A percentile compares a stretch with the other conserved stretches of the same genome.
Conservation (phyloP, 2,329 filamentous ascomycete species). For the Gnomoniopsis sp. region DNA sequence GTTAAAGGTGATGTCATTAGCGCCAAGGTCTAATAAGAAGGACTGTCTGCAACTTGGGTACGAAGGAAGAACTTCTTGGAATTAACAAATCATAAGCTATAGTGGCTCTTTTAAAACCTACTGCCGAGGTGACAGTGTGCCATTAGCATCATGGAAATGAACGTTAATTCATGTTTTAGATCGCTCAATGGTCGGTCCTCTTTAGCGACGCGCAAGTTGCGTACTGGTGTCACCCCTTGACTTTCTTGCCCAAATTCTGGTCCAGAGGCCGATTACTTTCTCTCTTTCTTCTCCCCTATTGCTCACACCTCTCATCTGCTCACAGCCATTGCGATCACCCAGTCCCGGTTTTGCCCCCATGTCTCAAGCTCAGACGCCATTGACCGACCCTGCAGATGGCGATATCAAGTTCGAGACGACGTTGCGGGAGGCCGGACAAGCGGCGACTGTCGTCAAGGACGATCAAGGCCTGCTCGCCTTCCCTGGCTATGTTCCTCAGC, state of each 20-base stretch:
- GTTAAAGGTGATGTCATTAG: not conserved
- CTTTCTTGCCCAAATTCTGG: no score
- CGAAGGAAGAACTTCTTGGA: no score
- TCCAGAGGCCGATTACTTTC: no score
- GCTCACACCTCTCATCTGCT: not conserved
- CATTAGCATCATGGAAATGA: no score
- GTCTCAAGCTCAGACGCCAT: constrained; percentile 1
- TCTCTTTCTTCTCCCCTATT: not conserved
- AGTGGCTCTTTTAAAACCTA: not conserved
- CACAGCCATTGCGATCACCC: not conserved
- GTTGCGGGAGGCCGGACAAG: constrained; percentile 22
- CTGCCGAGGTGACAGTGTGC: no score
- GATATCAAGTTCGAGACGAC: constrained; percentile 27
- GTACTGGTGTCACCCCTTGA: no score
- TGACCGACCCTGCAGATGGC: constrained; percentile 1
- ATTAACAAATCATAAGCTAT: not conserved
- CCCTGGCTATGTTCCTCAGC: constrained; percentile 30
- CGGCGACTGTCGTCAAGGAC: constrained; percentile 29
- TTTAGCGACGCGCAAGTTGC: no score
- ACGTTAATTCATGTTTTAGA: no score
- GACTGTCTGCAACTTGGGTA: not conserved
- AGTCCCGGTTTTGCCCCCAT: not conserved
- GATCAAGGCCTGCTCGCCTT: constrained; percentile 28
- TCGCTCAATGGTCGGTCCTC: no score
- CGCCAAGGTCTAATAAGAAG: not conserved